A percentile compares a stretch with the other conserved stretches of the same genome.
These are phyloP conservation scores for Juglanconis oblonga DNA, from an alignment of 2,329 filamentous ascomycete genomes.

Conservation along the genomic window DNA sequence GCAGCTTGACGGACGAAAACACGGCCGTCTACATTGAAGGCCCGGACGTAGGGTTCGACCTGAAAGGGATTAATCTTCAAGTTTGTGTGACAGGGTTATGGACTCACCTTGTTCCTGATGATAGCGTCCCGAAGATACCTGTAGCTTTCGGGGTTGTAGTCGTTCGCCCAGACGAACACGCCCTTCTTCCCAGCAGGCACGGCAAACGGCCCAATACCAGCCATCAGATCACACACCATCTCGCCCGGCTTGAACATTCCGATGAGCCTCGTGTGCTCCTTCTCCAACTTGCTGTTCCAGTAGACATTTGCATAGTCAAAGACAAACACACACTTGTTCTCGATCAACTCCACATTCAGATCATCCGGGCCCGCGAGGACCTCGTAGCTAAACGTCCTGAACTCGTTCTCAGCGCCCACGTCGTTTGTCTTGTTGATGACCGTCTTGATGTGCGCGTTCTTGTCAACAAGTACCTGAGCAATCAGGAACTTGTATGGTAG, in stretches of 20 bases:
- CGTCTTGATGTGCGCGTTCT: conserved; percentile 76
- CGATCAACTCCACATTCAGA: conserved; percentile 76
- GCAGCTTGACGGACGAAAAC: conserved; percentile 74
- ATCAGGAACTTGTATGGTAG: conserved; percentile 84
- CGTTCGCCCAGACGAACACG: conserved; percentile 95
- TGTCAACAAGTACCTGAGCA: conserved; percentile 82
- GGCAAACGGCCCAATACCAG: conserved; percentile 92
- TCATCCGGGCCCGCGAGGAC: conserved; percentile 79
- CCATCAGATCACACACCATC: conserved; percentile 95
- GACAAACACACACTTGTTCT: conserved; percentile 80
- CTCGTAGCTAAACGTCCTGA: conserved; percentile 90
- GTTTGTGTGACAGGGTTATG: neutral
- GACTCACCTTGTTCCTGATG: conserved; percentile 70
- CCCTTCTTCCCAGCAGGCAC: conserved; percentile 85
- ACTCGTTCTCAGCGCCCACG: conserved; percentile 81
- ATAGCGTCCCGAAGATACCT: conserved; percentile 69
- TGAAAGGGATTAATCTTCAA: conserved; percentile 26
- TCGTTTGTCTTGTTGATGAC: conserved; percentile 96
- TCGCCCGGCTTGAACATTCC: conserved; percentile 76
- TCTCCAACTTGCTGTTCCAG: conserved; percentile 92
- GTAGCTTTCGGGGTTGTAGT: conserved; percentile 90
- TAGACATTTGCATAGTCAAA: conserved; percentile 98
- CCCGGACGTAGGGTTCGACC: conserved; percentile 67
- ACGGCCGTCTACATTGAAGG: conserved; percentile 80
- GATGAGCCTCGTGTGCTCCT: conserved; percentile 81